These are phyloP conservation scores for Fusarium pilosicola DNA, from an alignment of 2,329 filamentous ascomycete genomes.

Conservation along the genomic window DNA sequence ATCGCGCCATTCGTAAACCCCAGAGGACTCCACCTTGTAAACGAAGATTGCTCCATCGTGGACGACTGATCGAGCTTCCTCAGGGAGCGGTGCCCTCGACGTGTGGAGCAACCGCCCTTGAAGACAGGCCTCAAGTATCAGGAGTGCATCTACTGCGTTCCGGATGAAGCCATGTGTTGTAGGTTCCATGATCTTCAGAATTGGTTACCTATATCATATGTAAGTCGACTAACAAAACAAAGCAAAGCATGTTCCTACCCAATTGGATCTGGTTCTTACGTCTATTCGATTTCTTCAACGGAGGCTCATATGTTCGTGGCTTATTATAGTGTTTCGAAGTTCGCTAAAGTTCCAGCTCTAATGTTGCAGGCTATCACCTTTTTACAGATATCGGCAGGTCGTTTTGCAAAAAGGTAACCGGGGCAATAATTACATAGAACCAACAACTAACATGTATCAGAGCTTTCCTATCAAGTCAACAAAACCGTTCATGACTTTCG, in stretches of 20 bases:
- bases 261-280: not conserved
- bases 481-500: not conserved
- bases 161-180: not conserved
- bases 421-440: not conserved
- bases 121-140: not conserved
- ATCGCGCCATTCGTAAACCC: not conserved
- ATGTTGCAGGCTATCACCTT: not conserved
- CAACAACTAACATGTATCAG: not conserved
- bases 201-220: not conserved
- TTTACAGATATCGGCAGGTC: not conserved
- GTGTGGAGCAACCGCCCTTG: not conserved
- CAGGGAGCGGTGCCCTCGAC: not conserved
- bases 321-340: not conserved
- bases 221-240: not conserved
- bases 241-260: accelerated
- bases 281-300: not conserved
- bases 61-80: not conserved
- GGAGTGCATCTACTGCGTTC: not conserved
- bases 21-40: not conserved
- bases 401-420: not conserved
- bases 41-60: not conserved
- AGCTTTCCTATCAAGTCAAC: not conserved
- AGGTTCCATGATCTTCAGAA: not conserved
- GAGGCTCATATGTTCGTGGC: not conserved
- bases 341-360: accelerated